Evolutionary conservation across 2,329 filamentous ascomycete genomes (phyloP).

Genomic region (Colletotrichum liaoningense): DNA sequence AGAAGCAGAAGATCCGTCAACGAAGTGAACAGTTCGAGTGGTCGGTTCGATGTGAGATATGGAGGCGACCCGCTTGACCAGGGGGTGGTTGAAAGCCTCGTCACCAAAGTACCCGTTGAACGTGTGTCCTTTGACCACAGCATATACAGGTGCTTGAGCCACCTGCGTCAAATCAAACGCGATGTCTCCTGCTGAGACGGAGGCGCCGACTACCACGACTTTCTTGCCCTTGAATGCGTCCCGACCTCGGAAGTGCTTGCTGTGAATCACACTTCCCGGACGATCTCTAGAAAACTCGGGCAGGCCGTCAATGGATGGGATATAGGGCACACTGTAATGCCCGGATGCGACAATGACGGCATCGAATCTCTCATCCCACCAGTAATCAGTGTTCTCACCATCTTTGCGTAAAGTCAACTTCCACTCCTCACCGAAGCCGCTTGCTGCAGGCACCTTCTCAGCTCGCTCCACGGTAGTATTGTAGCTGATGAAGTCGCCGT

Average conservation of each 20-base stretch:
- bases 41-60: constrained; percentile 54
- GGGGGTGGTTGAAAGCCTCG: constrained; percentile 67
- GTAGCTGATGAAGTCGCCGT: constrained; percentile 63
- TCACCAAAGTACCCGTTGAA: constrained; percentile 68
- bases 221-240: constrained; percentile 59
- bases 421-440: constrained; percentile 54
- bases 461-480: constrained; percentile 71
- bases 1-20: constrained; percentile 62
- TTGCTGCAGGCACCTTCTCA: constrained; percentile 55
- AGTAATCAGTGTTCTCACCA: constrained; percentile 57
- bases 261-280: constrained; percentile 65
- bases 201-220: constrained; percentile 72
- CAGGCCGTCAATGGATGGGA: constrained; percentile 61
- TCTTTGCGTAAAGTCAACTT: constrained; percentile 61
- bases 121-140: constrained; percentile 62
- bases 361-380: constrained; percentile 73
- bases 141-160: constrained; percentile 59
- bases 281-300: constrained; percentile 55
- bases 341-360: constrained; percentile 70
- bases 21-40: constrained; percentile 63
- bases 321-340: constrained; percentile 69
- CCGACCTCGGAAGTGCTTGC: constrained; percentile 63
- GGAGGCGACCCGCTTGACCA: constrained; percentile 57
- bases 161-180: constrained; percentile 61
- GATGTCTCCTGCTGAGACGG: constrained; percentile 73